Evolutionary conservation across 2,329 filamentous ascomycete species (phyloP).

Genomic region (Paraphoma sp.): DNA sequence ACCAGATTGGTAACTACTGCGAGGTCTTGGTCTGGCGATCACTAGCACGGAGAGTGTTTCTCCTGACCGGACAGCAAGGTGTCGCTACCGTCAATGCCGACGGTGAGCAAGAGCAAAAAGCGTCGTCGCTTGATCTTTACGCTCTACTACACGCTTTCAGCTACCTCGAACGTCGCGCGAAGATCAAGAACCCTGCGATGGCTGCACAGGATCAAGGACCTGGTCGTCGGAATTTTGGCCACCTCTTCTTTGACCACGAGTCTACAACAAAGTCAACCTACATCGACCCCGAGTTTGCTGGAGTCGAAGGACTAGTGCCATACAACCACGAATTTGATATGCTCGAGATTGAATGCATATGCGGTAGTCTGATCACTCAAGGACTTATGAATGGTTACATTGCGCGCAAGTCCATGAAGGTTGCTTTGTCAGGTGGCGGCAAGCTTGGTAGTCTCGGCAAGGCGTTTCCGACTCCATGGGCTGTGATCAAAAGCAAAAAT

Average conservation of each 20-base stretch:
- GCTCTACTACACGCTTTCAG: conserved; percentile 70
- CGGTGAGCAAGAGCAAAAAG: conserved; percentile 1
- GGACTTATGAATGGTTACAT: conserved; percentile 85
- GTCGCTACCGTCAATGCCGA: conserved; percentile 55
- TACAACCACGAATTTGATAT: conserved; percentile 56
- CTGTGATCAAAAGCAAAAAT: conserved; percentile 68
- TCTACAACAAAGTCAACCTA: conserved; percentile 46
- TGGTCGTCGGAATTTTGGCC: conserved; percentile 50
- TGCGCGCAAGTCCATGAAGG: conserved; percentile 75
- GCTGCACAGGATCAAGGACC: conserved; percentile 34
- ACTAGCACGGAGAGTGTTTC: conserved; percentile 77
- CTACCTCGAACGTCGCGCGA: conserved; percentile 66
- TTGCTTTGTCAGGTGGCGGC: conserved; percentile 82
- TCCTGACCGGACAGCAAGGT: conserved; percentile 77
- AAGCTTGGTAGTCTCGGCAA: conserved; percentile 61
- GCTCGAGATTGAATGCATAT: conserved; percentile 76
- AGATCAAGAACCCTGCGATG: conserved; percentile 34
- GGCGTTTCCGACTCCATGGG: conserved; percentile 78
- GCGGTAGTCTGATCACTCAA: conserved; percentile 79
- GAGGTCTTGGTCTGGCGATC: conserved; percentile 86
- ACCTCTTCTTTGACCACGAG: conserved; percentile 60
- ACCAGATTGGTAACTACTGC: conserved; percentile 77
- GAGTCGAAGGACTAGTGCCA: conserved; percentile 35
- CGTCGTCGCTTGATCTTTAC: conserved; percentile 72
- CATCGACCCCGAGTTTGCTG: conserved; percentile 55